Conservation (phyloP, 2,329 filamentous ascomycete genomes). For the Penicillium sp. region DNA sequence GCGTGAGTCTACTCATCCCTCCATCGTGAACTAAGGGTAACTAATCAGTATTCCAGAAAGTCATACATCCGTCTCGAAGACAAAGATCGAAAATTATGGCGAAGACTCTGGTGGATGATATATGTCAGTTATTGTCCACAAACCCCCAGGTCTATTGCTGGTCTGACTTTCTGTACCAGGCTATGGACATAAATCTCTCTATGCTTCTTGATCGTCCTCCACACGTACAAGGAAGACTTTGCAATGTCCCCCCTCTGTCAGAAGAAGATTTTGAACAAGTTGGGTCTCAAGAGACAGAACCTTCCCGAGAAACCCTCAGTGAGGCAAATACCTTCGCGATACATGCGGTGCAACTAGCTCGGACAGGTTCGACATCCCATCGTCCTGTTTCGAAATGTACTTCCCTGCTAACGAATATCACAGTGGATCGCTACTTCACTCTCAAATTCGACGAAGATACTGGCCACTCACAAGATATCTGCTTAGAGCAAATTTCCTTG, state of each 20-base stretch:
- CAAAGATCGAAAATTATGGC: constrained; percentile 20
- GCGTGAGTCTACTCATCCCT: constrained; percentile 14
- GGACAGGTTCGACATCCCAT: constrained; percentile 9
- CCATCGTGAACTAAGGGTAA: not conserved
- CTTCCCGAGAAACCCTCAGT: not conserved
- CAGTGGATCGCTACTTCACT: constrained; percentile 14
- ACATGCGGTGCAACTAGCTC: constrained; percentile 16
- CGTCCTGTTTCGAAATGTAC: no score
- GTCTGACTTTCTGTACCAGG: constrained; percentile 1
- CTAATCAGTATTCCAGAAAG: constrained; percentile 13
- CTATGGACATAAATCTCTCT: constrained; percentile 22
- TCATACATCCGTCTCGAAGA: constrained; percentile 12
- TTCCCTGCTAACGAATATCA: not conserved
- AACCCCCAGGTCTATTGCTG: not conserved
- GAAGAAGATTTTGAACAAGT: constrained; percentile 19
- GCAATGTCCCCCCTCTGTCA: constrained; percentile 19
- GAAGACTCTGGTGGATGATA: constrained; percentile 24
- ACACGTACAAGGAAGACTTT: constrained; percentile 25
- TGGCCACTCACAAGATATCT: constrained; percentile 12
- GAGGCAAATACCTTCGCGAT: constrained; percentile 11
- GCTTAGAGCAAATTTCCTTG: constrained; percentile 13
- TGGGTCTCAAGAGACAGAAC: not conserved
- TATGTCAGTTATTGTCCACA: constrained; percentile 11
- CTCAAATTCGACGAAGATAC: constrained; percentile 9
- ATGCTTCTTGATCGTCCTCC: constrained; percentile 25